A percentile compares a stretch with the other conserved stretches of the same genome.
These are phyloP conservation scores for Geotrichum candidum DNA, from an alignment of 1,139 yeast genomes.

Conservation along the genomic window DNA sequence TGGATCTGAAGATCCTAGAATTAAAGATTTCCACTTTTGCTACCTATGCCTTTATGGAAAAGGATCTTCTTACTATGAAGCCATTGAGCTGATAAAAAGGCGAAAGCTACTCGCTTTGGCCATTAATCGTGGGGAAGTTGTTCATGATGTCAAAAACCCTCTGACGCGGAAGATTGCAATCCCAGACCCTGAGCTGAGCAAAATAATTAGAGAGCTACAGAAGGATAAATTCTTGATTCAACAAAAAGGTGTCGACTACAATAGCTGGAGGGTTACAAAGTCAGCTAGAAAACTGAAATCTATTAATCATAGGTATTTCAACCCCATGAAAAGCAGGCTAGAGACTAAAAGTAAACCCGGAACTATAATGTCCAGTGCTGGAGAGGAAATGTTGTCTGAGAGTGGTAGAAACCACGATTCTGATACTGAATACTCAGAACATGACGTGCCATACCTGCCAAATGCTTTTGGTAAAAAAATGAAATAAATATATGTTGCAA, in stretches of 20 bases:
- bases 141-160: neutral
- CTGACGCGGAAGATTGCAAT: slow-evolving; percentile 5
- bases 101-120: slow-evolving; percentile 7
- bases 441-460: slow-evolving; percentile 5
- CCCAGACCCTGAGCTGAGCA: slow-evolving; percentile 3
- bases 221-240: slow-evolving; percentile 10
- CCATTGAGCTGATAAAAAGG: slow-evolving; percentile 5
- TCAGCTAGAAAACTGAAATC: slow-evolving; percentile 6
- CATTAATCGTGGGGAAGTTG: slow-evolving; percentile 9
- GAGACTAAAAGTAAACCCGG: neutral
- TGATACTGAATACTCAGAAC: slow-evolving; percentile 13
- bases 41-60: slow-evolving; percentile 11
- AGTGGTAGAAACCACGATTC: neutral
- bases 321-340: slow-evolving; percentile 4
- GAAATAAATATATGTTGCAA: neutral
- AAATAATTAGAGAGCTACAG: slow-evolving; percentile 8
- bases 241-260: neutral
- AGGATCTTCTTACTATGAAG: slow-evolving; percentile 4
- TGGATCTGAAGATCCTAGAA: neutral
- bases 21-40: slow-evolving; percentile 12
- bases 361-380: slow-evolving; percentile 2
- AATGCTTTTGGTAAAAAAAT: neutral
- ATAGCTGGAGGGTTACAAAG: slow-evolving; percentile 9
- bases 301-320: slow-evolving; percentile 6
- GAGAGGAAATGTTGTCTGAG: slow-evolving; percentile 1